Base-by-base conservation (phyloP, 306 rosid species). In the Albizia julibrissin region DNA sequence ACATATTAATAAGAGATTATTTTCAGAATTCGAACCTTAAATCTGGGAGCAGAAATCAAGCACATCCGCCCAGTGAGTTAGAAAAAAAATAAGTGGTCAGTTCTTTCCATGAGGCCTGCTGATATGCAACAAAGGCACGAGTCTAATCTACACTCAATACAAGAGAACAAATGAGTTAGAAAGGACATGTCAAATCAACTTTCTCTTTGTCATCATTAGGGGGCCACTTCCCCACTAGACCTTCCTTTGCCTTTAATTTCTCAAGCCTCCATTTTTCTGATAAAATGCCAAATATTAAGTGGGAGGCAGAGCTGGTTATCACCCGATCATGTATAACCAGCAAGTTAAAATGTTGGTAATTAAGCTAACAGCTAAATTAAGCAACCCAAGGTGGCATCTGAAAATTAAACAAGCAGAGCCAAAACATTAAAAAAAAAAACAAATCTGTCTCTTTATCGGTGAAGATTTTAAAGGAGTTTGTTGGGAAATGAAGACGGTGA, bases 131-230 rank as follows among this genome's bases (percentile, higher is more conserved):
- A 69, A 82, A 75, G 67, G 49, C 44, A 19, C 54, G 27, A 40
- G 74, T 84, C 83, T 82, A 72, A 73, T 79, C 67, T 69, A 50
- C 87, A 87, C 89, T 85, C 83, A 73, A 77, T 75, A 82, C 87
- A 72, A 90, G 75, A 83, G 72, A 64, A 50, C 50, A 79, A 74
- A 58, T 44, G 72, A 44, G 64, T 75, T 84, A 6, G 82, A 77
- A 79, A 81, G 80, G 85, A 81, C 39, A 76, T 81, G 83, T 81
- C 81, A 86, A 39, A 81, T 81, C 89, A 64, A 50, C 65, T 77
- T 80, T 80, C 66, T 19, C 78, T 52, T 73, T 78, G 66, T 37
- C 65, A 66, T 44, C 39, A 24, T 26, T 52, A 22, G 54, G 14
- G 34, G 49, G 4, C 54, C 54, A 4, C 54, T 86, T 69, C 59